Evolutionary conservation across 1,284 basidiomycete genomes (phyloP).

Genomic region (Volvariella surrecta): DNA sequence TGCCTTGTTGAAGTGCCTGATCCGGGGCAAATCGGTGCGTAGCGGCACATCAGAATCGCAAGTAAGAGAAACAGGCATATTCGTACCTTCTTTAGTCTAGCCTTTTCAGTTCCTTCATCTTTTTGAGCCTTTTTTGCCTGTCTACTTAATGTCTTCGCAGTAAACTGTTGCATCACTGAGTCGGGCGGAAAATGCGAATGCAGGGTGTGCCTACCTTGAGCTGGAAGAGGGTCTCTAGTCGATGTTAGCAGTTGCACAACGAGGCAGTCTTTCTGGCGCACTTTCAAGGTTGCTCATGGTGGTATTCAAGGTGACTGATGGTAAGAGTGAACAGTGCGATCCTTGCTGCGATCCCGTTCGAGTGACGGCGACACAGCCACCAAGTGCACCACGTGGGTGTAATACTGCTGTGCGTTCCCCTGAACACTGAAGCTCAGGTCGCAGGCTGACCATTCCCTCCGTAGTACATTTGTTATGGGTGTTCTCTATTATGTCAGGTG

Average conservation of each 20-base stretch:
- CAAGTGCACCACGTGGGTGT: conserved; percentile 5
- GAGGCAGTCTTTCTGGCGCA: conserved; percentile 30
- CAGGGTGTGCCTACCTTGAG: conserved; percentile 59
- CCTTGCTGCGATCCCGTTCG: too few species aligned
- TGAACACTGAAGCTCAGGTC: not conserved
- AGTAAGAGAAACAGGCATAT: conserved; percentile 9
- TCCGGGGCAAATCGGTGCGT: not conserved
- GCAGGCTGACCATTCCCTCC: not conserved
- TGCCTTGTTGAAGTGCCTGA: conserved; percentile 94
- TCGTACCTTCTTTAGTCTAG: conserved; percentile 84
- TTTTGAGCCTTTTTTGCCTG: conserved; percentile 96
- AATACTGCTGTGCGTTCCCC: too few species aligned
- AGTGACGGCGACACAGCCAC: conserved; percentile 7
- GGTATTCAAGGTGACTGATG: conserved; percentile 9
- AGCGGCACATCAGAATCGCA: conserved; percentile 1
- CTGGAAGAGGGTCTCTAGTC: conserved; percentile 86
- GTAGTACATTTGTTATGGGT: conserved; percentile 26
- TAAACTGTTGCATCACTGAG: conserved; percentile 56
- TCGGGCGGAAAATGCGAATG: conserved; percentile 1
- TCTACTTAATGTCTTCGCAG: conserved; percentile 84
- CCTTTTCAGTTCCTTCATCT: conserved; percentile 82
- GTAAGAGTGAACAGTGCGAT: too few species aligned
- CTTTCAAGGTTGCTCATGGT: conserved; percentile 87
- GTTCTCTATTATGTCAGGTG: conserved; percentile 47
- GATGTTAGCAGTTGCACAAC: conserved; percentile 18